Base-by-base conservation (phyloP, 2,329 filamentous ascomycete genomes). In the Fusarium sp. region DNA sequence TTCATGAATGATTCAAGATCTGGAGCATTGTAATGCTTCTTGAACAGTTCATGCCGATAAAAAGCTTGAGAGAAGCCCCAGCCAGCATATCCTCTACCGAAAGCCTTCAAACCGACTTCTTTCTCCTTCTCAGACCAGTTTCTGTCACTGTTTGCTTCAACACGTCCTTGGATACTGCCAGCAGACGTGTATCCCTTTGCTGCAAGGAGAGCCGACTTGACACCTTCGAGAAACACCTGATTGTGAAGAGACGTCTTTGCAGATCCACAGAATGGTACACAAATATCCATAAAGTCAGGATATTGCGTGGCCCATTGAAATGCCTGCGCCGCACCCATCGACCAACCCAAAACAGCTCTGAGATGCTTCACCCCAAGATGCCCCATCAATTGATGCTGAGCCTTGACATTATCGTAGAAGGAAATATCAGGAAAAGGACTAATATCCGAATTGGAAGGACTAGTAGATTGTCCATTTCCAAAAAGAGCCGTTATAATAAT, bases 11-110 rank as follows among this genome's bases (percentile, higher is more conserved):
- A 89, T 67, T 94, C 92, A 4, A 95, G 83, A 59, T 88, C 84
- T 70, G 89, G 89, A 74, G 86, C 93, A 0, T 91, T 90, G 12
- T 94, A 84, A 2, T 77, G 82, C 3, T 80, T 89, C 77, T 92
- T 88, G 77, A 91, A 91, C n/a, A 93, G 65, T 77, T 86, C 90
- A 71, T 93, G 84, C 2, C 93, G 86, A 75, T 95, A 95, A 75
- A 95, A 95, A 0, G 91, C 86, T 75, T 95, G 92, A 55, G 89
- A 92, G 75, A 95, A 92, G 0, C 93, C 93, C 92, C 90, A 96
- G 1, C 92, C 93, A 2, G 93, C 92, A 79, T 96, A 96, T 0
- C 90, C 92, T 46, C 92, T 85, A 0, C 87, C 92, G 61, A 95
- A 87, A 0, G 93, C 92, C 75, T 91, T 94, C 42, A 95, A 77